Percentiles rank a stretch among this genome's conserved stretches.
Conservation (phyloP, 2,329 filamentous ascomycete species). For the Fusarium tricinctum region DNA sequence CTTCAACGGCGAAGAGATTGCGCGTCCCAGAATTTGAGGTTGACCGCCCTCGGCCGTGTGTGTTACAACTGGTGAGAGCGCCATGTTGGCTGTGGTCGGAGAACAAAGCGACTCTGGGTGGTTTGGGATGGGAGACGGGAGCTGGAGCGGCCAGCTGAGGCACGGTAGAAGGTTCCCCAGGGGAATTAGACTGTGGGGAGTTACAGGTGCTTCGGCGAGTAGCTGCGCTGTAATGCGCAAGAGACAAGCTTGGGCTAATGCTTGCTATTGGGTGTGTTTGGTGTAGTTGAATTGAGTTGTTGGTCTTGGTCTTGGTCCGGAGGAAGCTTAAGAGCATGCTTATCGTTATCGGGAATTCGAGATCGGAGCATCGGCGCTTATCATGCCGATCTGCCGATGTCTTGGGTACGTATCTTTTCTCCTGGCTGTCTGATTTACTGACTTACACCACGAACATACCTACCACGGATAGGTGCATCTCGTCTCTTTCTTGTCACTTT, state of each 20-base stretch:
- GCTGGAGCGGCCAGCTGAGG: slow-evolving; percentile 28
- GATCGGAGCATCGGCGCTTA: slow-evolving; percentile 38
- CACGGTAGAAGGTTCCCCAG: neutral
- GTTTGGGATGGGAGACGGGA: slow-evolving; percentile 4
- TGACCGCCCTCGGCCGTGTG: slow-evolving; percentile 54
- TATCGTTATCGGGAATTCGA: slow-evolving; percentile 37
- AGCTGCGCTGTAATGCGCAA: slow-evolving; percentile 8
- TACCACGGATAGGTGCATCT: too few species aligned
- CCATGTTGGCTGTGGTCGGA: slow-evolving; percentile 59
- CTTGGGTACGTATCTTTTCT: neutral
- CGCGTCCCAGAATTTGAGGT: slow-evolving; percentile 46
- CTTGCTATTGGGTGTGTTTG: neutral
- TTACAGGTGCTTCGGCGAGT: neutral
- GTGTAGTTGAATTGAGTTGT: slow-evolving; percentile 9
- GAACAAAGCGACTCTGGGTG: slow-evolving; percentile 15
- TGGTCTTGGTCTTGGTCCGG: neutral
- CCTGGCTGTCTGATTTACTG: neutral
- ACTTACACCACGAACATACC: slow-evolving; percentile 13
- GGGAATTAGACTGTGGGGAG: too few species aligned
- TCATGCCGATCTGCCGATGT: slow-evolving; percentile 17
- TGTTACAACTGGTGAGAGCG: slow-evolving; percentile 62
- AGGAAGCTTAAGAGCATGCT: slow-evolving; percentile 28
- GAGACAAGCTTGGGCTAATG: neutral
- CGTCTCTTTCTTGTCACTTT: neutral
- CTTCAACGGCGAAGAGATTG: slow-evolving; percentile 62